Evolutionary conservation across 1,284 basidiomycete species (phyloP), one percentile per base, ranked within the genome.

Genomic region (Tranzscheliella williamsii): DNA sequence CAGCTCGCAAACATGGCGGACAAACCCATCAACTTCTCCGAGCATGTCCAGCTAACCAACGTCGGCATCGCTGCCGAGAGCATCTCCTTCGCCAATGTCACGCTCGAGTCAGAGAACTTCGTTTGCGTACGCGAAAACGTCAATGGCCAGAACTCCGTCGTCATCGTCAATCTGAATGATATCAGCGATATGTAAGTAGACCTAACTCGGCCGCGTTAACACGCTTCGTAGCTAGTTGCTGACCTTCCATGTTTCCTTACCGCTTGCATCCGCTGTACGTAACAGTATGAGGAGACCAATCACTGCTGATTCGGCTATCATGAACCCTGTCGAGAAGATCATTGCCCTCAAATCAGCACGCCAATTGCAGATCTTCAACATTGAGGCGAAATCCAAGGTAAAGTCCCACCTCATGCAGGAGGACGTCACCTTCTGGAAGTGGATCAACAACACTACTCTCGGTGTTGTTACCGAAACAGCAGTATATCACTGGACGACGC

Each of bases 401-500:
- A 96, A 96, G 78, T 91, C 93, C 20, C 92, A 98, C 78, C 82
- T 87, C 52, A 71, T 89, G 83, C 88, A 87, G 78, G 92, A 97
- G 78, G 95, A 98, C 73, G 85, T 98, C 54, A 86, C 90, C 32
- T 99, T 96, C 81, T 99, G 95, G 95, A 96, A 94, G 78, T 99
- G 95, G 95, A 86, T 97, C 51, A 89, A 86, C 52, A 87, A 91
- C 67, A 85, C 87, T 16, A 89, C 88, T 18, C 87, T 99, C 58
- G 95, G 94, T 73, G 85, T 98, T 80, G 95, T 98, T 76, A 97
- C 94, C 27, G 92, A 96, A 57, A 85, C 87, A 2, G 84, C 92
- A 13, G 95, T 98, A 30, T 92, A 85, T 80, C 94, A 98, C 80
- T 98, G 94, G 94, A 84, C 87, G 58, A 88, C 90, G 69, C 81